These are phyloP conservation scores for Vigna angularis DNA, from an alignment of 306 rosid genomes.

Conservation along the genomic window DNA sequence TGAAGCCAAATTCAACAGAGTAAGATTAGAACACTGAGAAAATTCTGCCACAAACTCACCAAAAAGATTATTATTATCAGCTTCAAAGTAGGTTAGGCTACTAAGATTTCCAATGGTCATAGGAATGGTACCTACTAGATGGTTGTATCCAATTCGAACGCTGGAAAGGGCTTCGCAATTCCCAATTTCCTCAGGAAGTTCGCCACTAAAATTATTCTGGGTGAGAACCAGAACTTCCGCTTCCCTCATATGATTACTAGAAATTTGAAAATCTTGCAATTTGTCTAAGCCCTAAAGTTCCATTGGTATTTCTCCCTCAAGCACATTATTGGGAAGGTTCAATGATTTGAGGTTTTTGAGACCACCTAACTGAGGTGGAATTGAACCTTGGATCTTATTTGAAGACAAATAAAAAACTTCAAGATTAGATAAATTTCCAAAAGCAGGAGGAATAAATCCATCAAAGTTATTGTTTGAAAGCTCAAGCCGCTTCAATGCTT, in stretches of 20 bases:
- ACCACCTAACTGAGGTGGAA: conserved; percentile 78
- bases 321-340: conserved; percentile 78
- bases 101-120: conserved; percentile 74
- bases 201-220: conserved; percentile 76
- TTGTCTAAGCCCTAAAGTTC: conserved; percentile 71
- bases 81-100: conserved; percentile 97
- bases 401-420: conserved; percentile 86
- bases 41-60: conserved; percentile 75
- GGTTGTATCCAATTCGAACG: conserved; percentile 57
- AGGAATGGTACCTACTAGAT: conserved; percentile 52
- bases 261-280: conserved; percentile 80
- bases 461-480: conserved; percentile 80
- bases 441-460: conserved; percentile 73
- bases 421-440: conserved; percentile 76
- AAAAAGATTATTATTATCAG: conserved; percentile 83
- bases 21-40: conserved; percentile 79
- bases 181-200: conserved; percentile 53
- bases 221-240: conserved; percentile 85
- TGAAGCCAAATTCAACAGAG: conserved; percentile 92
- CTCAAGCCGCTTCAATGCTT: conserved; percentile 85
- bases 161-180: conserved; percentile 56
- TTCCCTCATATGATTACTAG: conserved; percentile 82
- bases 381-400: conserved; percentile 79
- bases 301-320: conserved; percentile 80
- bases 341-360: conserved; percentile 80